Base-by-base conservation (phyloP, 164 flowering plant species). In the Vitis labrusca region DNA sequence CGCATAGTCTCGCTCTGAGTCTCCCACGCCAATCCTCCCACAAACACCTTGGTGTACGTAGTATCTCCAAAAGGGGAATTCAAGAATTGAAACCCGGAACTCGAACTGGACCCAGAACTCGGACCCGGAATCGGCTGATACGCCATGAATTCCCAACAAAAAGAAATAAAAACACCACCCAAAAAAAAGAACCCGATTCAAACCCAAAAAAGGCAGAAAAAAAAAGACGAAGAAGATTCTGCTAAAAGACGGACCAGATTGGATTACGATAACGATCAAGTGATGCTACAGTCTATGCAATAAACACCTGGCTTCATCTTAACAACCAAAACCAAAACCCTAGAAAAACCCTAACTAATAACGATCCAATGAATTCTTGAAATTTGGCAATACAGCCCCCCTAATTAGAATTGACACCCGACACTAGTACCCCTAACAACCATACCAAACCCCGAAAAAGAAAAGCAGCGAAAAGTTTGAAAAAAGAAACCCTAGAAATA, bases 1-100 rank as follows among this genome's bases (percentile, higher is more conserved):
- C 97, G 82, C 87, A 96, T 64, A 60, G 97, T 88, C 30, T 91
- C 97, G 74, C 97, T 96, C 73, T 89, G 93, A 8, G 99, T 96
- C 82, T 96, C 99, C 99, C 99, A 96, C 7, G 99, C 99, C 63
- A 95, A 78, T 3, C 99, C 99, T 16, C 99, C 99, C 8, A 95
- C 98, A 61, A 95, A 95, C 61, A 95, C 94, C 80, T 95, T 95
- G 61, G 99, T 95, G 73, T 74, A 85, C 14, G 97, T 96, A 2
- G 99, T 93, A 59, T 96, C 99, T 29, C 99, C 99, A 74, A 91
- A 92, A 57, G 92, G 89, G 50, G 97, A 92, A 74, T 86, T 90
- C 85, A 85, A n/a, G 79, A 79, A 88, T n/a, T 85, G 92, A 62
- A 80, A 80, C 52, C 91, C 92, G 5, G 91, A 83, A 73, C 81